Evolutionary conservation across 1,139 yeast genomes (phyloP).

Genomic region (Sugiyamaella pinicola): DNA sequence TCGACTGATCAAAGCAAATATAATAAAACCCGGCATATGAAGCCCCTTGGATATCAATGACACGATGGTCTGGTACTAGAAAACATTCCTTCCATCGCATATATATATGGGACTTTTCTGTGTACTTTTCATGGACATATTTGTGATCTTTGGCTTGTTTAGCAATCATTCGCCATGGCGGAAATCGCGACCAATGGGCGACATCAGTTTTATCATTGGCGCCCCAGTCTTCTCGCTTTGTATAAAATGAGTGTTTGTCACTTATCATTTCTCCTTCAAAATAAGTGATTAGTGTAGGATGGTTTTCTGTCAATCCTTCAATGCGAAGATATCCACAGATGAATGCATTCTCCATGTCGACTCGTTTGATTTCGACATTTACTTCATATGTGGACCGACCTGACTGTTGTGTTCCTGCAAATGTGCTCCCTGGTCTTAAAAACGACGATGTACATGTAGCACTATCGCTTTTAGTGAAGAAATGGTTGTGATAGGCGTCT

Average conservation of each 20-base stretch:
- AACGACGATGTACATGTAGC: slow-evolving; percentile 27
- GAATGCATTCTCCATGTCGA: slow-evolving; percentile 61
- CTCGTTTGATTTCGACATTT: slow-evolving; percentile 67
- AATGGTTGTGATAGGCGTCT: slow-evolving; percentile 22
- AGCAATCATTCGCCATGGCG: slow-evolving; percentile 53
- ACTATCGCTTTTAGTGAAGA: slow-evolving; percentile 21
- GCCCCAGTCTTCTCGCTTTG: slow-evolving; percentile 57
- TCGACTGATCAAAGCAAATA: slow-evolving; percentile 74
- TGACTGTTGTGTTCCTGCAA: slow-evolving; percentile 74
- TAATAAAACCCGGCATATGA: slow-evolving; percentile 93
- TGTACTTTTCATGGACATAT: slow-evolving; percentile 40
- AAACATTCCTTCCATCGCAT: slow-evolving; percentile 97
- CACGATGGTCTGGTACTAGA: slow-evolving; percentile 74
- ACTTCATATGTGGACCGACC: slow-evolving; percentile 69
- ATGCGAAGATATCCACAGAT: slow-evolving; percentile 81
- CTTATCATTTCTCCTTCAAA: slow-evolving; percentile 87
- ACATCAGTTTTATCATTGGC: slow-evolving; percentile 69
- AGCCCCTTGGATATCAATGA: slow-evolving; percentile 65
- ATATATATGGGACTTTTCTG: slow-evolving; percentile 57
- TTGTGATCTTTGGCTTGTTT: slow-evolving; percentile 36
- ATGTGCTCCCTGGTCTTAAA: slow-evolving; percentile 64
- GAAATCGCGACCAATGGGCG: slow-evolving; percentile 84
- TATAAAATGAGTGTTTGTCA: slow-evolving; percentile 53
- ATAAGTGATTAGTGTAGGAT: slow-evolving; percentile 80
- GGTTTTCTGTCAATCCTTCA: slow-evolving; percentile 72